phyloP scores from a whole-genome alignment of 2,329 filamentous ascomycete genomes.

The Colletotrichum musicola region DNA sequence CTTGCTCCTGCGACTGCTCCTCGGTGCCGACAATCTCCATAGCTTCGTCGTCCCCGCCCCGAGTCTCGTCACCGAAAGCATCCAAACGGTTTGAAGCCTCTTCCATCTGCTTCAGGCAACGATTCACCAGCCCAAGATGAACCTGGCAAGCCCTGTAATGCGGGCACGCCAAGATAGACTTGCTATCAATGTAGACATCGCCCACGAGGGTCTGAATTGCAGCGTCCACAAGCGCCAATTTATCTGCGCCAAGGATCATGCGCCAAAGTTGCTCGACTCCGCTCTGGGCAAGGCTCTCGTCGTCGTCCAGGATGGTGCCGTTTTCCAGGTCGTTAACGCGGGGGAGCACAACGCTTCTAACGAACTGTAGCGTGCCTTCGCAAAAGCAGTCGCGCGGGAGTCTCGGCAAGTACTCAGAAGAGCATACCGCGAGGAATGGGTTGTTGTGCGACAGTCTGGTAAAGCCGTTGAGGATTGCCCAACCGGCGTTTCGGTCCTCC shows the following conservation, averaged over 20 bases:
- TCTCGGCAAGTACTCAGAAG: slow-evolving; percentile 67
- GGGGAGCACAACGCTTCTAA: slow-evolving; percentile 64
- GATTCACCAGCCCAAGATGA: slow-evolving; percentile 78
- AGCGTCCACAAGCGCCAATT: slow-evolving; percentile 61
- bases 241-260: slow-evolving; percentile 78
- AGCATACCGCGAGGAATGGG: slow-evolving; percentile 66
- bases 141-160: slow-evolving; percentile 64
- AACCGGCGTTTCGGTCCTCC: slow-evolving; percentile 74
- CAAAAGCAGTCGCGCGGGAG: slow-evolving; percentile 72
- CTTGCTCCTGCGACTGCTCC: slow-evolving; percentile 64
- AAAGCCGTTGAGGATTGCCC: slow-evolving; percentile 72
- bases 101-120: slow-evolving; percentile 79
- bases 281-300: slow-evolving; percentile 63
- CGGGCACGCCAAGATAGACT: slow-evolving; percentile 63
- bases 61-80: slow-evolving; percentile 55
- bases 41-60: slow-evolving; percentile 61
- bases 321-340: slow-evolving; percentile 57
- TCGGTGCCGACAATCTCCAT: slow-evolving; percentile 66
- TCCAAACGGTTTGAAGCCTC: slow-evolving; percentile 71
- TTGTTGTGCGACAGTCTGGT: slow-evolving; percentile 62
- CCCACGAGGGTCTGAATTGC: slow-evolving; percentile 79
- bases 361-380: slow-evolving; percentile 72
- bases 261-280: slow-evolving; percentile 84
- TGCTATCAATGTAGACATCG: slow-evolving; percentile 76
- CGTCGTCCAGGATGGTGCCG: slow-evolving; percentile 63